Evolutionary conservation across 805 yeast genomes (phyloP).

Genomic region (Metschnikowia baotianmanensis): DNA sequence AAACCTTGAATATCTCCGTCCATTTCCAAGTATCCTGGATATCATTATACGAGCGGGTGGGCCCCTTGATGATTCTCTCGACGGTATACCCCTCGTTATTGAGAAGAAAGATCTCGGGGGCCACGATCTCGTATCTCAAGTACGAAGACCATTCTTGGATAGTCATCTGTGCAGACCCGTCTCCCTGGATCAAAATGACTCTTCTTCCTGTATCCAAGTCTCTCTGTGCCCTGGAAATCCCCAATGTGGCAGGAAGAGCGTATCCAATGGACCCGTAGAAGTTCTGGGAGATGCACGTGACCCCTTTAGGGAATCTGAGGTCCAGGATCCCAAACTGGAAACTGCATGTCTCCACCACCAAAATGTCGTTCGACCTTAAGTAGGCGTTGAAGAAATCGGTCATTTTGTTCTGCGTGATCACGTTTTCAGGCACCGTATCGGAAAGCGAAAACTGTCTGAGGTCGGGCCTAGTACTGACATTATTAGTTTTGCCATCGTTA

Average conservation of each 20-base stretch:
- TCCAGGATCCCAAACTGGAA: conserved; percentile 77
- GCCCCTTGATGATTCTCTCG: conserved; percentile 83
- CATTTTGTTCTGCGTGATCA: conserved; percentile 33
- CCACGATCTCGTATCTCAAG: conserved; percentile 52
- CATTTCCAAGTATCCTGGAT: conserved; percentile 81
- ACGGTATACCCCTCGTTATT: conserved; percentile 90
- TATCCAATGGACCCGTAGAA: conserved; percentile 86
- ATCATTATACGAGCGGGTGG: conserved; percentile 74
- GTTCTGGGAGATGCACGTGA: conserved; percentile 58
- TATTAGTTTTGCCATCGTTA: conserved; percentile 15
- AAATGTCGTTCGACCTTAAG: conserved; percentile 60
- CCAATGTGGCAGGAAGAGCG: conserved; percentile 84
- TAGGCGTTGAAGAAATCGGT: conserved; percentile 32
- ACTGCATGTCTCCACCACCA: conserved; percentile 84
- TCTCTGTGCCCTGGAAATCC: conserved; percentile 70
- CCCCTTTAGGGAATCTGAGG: conserved; percentile 54
- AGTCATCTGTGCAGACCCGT: conserved; percentile 95
- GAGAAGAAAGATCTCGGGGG: conserved; percentile 67
- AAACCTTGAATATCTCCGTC: conserved; percentile 62
- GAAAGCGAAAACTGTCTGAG: conserved; percentile 11
- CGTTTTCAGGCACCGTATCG: conserved; percentile 11
- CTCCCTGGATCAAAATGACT: conserved; percentile 78
- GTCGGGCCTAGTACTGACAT: conserved; percentile 17
- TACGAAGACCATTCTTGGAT: conserved; percentile 75
- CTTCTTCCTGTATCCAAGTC: conserved; percentile 53